Base-by-base conservation (phyloP, 164 flowering plant genomes). In the Magnolia officinalis region DNA sequence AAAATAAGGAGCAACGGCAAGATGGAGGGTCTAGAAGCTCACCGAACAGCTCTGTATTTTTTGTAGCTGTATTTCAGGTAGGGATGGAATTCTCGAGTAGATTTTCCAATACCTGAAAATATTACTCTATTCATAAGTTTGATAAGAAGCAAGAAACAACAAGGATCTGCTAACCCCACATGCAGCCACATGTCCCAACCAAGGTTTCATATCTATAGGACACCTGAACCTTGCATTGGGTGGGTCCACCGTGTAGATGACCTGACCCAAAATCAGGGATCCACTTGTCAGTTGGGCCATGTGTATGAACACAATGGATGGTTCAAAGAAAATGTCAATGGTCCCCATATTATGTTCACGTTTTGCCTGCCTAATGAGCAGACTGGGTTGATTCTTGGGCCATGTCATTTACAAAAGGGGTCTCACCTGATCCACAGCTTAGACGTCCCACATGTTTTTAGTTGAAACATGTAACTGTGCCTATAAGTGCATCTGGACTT, bases 21-120 rank as follows among this genome's bases (percentile, higher is more conserved):
- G 31, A 29, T 2, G 16, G 50, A 69, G 78, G 73, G 70, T 78
- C 51, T 74, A 75, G 76, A 78, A 50, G 67, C 91, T 85, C 81
- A 93, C 99, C 87, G 80, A 72, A 89, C 83, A 75, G 93, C 90
- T 82, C 84, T 86, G 72, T 86, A 88, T 80, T 94, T 96, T 75
- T 81, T 92, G 67, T 84, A 91, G 71, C 89, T 92, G 86, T 96
- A 93, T 77, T 90, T 92, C n/a, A 93, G 84, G 78, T 86, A 96
- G 99, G 99, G 64, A 92, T 26, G 66, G 91, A 86, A 76, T 91
- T 92, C 75, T 91, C 99, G 84, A 90, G 51, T 74, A 96, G 74
- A 82, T 92, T 93, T 21, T 90, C 90, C 76, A 96, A 82, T 59
- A 94, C 94, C 99, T 95, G 87, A 9, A 78, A 67, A 73, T 74